Conservation (phyloP, 2,329 filamentous ascomycete genomes). For the Fusarium austroafricanum region DNA sequence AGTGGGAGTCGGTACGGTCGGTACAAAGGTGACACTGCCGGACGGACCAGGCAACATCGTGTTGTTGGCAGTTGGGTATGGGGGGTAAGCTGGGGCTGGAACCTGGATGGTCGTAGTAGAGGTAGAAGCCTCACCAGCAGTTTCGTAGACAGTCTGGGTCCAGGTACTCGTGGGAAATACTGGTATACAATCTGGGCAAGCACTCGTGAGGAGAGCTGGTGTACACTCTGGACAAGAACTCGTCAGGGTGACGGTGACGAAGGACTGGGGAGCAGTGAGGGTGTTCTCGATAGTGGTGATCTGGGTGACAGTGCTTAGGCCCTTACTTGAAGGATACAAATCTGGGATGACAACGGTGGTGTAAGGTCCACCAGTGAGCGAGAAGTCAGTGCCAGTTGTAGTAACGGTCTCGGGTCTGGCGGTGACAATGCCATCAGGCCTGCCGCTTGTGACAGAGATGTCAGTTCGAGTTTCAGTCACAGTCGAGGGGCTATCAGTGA, state of each 20-base stretch:
- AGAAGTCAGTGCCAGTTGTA: conserved; percentile 37
- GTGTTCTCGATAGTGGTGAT: conserved; percentile 44
- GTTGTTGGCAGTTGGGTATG: conserved; percentile 48
- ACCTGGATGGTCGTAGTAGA: conserved; percentile 51
- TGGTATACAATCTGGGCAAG: conserved; percentile 33
- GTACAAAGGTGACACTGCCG: conserved; percentile 43
- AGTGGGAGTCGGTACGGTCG: conserved; percentile 43
- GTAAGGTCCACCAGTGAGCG: conserved; percentile 21
- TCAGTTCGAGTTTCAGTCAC: conserved; percentile 46
- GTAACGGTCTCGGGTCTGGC: conserved; percentile 49
- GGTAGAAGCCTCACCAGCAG: conserved; percentile 43
- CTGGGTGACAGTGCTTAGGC: conserved; percentile 44
- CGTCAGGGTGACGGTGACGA: conserved; percentile 45
- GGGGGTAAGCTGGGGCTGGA: conserved; percentile 42
- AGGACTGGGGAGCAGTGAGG: conserved; percentile 39
- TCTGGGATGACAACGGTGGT: conserved; percentile 49
- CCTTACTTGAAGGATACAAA: conserved; percentile 40
- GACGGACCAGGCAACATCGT: conserved; percentile 41
- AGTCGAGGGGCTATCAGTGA: conserved; percentile 49
- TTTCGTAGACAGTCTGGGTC: conserved; percentile 50
- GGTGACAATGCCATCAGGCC: conserved; percentile 40
- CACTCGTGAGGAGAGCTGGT: conserved; percentile 43
- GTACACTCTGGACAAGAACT: conserved; percentile 24
- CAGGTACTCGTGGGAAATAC: conserved; percentile 44
- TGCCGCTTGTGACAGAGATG: conserved; percentile 34